Percentiles rank a stretch among this genome's conserved stretches.
These are phyloP conservation scores for Sphaerulina musiva DNA, from an alignment of 2,329 filamentous ascomycete genomes.

Conservation along the genomic window DNA sequence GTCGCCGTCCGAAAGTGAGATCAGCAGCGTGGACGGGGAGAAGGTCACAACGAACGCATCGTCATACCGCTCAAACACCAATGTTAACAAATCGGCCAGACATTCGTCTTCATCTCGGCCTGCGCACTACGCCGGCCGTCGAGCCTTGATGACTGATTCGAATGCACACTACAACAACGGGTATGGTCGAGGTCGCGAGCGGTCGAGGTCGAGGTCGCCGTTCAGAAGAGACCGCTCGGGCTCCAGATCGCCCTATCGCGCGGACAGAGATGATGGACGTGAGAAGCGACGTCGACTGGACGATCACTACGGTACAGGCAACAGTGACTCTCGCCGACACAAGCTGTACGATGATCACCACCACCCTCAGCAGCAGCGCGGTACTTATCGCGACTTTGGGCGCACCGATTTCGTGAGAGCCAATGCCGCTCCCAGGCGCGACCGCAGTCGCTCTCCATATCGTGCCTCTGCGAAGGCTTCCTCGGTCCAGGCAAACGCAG, in stretches of 20 bases:
- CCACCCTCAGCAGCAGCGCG: slow-evolving; percentile 28
- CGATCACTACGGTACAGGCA: slow-evolving; percentile 47
- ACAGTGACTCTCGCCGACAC: slow-evolving; percentile 54
- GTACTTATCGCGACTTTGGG: slow-evolving; percentile 1
- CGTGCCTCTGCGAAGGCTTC: slow-evolving; percentile 13
- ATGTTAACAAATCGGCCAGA: slow-evolving; percentile 92
- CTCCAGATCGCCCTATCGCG: slow-evolving; percentile 28
- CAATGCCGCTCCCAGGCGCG: slow-evolving; percentile 9
- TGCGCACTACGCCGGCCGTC: slow-evolving; percentile 19
- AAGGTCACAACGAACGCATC: slow-evolving; percentile 71
- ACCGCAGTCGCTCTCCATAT: slow-evolving; percentile 27
- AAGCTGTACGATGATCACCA: slow-evolving; percentile 54
- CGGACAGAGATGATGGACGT: slow-evolving; percentile 35
- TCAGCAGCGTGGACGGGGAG: slow-evolving; percentile 56
- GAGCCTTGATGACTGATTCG: slow-evolving; percentile 18
- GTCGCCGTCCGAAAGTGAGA: slow-evolving; percentile 83
- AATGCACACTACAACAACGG: slow-evolving; percentile 35
- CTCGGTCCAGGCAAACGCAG: slow-evolving; percentile 14
- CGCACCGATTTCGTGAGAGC: neutral
- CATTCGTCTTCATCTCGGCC: slow-evolving; percentile 36
- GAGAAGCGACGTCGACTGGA: slow-evolving; percentile 63
- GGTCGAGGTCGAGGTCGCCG: slow-evolving; percentile 53
- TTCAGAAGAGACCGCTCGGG: slow-evolving; percentile 39
- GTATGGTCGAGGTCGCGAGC: slow-evolving; percentile 2
- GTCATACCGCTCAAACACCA: slow-evolving; percentile 66